phyloP scores from a whole-genome alignment of 805 yeast species.

The Pichia manshurica region DNA sequence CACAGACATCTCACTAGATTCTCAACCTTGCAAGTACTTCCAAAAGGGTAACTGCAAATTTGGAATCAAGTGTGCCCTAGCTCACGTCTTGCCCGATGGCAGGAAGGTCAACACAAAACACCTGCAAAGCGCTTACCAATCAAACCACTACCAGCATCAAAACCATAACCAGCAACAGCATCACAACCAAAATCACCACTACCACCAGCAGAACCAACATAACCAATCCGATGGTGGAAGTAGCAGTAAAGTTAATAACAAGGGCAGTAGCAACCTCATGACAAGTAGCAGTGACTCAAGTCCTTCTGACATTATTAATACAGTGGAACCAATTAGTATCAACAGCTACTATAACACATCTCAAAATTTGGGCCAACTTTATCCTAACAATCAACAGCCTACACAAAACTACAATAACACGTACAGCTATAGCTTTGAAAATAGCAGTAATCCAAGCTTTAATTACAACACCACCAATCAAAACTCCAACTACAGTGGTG shows the following conservation, averaged over 20 bases:
- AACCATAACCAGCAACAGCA: background rate
- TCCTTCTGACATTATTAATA: conserved; percentile 3
- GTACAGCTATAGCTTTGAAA: no score
- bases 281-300: background rate
- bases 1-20: conserved; percentile 47
- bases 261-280: background rate
- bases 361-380: background rate
- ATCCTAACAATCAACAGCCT: background rate
- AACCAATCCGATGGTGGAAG: no score
- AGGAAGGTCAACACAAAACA: conserved; percentile 60
- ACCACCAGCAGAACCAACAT: background rate
- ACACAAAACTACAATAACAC: background rate
- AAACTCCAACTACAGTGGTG: background rate
- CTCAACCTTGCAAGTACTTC: conserved; percentile 82
- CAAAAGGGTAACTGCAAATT: conserved; percentile 96
- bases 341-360: background rate
- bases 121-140: conserved; percentile 18
- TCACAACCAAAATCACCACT: no score
- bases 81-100: conserved; percentile 86
- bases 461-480: background rate
- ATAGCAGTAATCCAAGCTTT: no score
- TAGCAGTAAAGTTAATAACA: no score
- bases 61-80: conserved; percentile 90
- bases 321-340: conserved; percentile 9
- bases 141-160: background rate